Evolutionary conservation across 441 rosid species (phyloP).

Genomic region (Jatropha multifida): DNA sequence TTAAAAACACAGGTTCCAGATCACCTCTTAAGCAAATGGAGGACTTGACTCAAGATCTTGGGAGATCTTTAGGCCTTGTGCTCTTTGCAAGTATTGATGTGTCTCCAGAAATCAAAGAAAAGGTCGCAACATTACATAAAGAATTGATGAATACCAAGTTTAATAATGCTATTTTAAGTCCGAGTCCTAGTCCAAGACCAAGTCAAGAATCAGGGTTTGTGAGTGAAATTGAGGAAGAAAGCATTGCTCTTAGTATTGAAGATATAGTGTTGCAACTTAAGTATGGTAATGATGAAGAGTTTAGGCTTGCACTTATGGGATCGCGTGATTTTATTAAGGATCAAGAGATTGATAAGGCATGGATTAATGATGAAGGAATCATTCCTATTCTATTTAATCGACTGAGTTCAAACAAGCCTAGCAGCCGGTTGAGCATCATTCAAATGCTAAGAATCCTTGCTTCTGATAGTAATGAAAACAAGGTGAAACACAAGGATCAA

Average conservation of each 20-base stretch:
- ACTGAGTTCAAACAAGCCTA: constrained; percentile 39
- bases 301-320: constrained; percentile 40
- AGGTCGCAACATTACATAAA: constrained; percentile 42
- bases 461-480: constrained; percentile 33
- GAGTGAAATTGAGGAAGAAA: constrained; percentile 54
- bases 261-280: constrained; percentile 56
- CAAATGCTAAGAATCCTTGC: constrained; percentile 49
- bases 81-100: constrained; percentile 49
- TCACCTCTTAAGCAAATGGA: constrained; percentile 36
- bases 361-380: constrained; percentile 49
- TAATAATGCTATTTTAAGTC: constrained; percentile 20
- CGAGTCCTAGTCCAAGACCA: constrained; percentile 36
- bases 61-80: constrained; percentile 70
- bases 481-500: constrained; percentile 38
- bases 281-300: constrained; percentile 50
- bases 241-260: constrained; percentile 33
- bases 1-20: constrained; percentile 31
- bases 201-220: constrained; percentile 33
- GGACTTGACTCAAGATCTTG: constrained; percentile 49
- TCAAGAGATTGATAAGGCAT: constrained; percentile 35
- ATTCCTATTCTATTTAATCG: constrained; percentile 43
- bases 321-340: constrained; percentile 33
- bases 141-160: constrained; percentile 56
- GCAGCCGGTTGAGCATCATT: constrained; percentile 40
- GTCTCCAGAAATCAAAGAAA: constrained; percentile 40